Evolutionary conservation across 768 basidiomycete genomes (phyloP), one percentile per base, ranked within the genome.

Genomic region (Basidioascus undulatus): DNA sequence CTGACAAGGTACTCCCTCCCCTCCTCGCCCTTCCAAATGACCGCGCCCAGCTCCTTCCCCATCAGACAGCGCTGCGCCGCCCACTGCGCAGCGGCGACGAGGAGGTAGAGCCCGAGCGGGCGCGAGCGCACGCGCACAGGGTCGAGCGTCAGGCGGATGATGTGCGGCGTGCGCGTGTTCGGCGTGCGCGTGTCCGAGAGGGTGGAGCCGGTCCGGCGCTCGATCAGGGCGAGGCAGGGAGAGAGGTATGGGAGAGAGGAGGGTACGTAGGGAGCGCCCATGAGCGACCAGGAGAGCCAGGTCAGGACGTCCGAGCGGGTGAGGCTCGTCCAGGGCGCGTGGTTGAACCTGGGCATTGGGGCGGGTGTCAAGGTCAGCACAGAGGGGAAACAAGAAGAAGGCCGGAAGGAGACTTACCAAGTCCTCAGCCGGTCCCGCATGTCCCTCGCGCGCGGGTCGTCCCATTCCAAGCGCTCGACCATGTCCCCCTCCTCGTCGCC

Each of bases 271-370:
- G 70, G 63, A 5, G 66, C 62, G 52, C 76, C 76, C 57, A 73
- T 86, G 51, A 78, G 72, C 19, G 70, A 67, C 82, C 83, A 87
- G 42, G 79, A 72, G 24, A 89, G 60, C 77, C 81, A 87, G 44
- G 68, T 62, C 32, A 64, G 64, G 42, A 81, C 59, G 53, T 82
- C 70, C 30, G 67, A 60, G 15, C 61, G 63, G 33, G 63, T 70
- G 43, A 89, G 67, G 11, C 66, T 61, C 0, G 73, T 73, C 76
- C 78, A 89, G 0, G 72, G 70, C 13, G 65, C 70, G 48, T 70
- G 71, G 42, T 66, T 60, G 55, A 87, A 87, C 81, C 81, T 77
- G 35, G 52, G 51, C 41, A 8, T 15, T 36, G 30, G 39, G n/a
- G 30, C 37, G 46, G 30, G 40, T 31, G 15, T 41, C 25, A 35